Evolutionary conservation across 148 eudicot genomes (phyloP).

Genomic region (Fagopyrum homotropicum): DNA sequence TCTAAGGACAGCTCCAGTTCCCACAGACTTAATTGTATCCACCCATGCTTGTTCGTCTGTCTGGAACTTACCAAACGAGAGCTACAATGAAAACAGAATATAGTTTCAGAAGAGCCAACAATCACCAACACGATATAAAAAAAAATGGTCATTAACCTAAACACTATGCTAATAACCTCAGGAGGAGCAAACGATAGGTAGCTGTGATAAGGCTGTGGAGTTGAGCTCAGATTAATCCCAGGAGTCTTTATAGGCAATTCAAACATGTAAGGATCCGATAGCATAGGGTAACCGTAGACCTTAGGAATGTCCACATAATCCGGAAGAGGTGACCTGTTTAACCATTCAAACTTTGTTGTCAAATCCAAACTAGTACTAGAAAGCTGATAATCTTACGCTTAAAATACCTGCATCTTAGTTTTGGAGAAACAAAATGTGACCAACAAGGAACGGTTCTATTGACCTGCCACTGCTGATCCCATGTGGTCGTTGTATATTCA

Average conservation of each 20-base stretch:
- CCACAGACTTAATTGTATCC: conserved; percentile 73
- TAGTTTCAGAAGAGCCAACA: neutral
- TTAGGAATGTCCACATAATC: conserved; percentile 41
- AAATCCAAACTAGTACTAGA: conserved; percentile 2
- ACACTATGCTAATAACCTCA: conserved; percentile 46
- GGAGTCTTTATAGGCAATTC: conserved; percentile 50
- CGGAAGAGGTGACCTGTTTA: conserved; percentile 69
- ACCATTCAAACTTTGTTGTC: conserved; percentile 12
- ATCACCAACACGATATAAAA: neutral
- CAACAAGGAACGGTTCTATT: conserved; percentile 82
- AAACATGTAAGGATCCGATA: conserved; percentile 57
- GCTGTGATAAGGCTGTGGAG: conserved; percentile 31
- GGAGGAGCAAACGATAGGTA: conserved; percentile 96
- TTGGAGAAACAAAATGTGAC: conserved; percentile 63
- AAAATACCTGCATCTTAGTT: conserved; percentile 71
- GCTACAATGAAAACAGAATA: conserved; percentile 32
- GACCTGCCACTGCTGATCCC: conserved; percentile 73
- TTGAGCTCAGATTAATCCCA: conserved; percentile 27
- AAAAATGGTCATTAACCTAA: neutral
- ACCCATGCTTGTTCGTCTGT: conserved; percentile 93
- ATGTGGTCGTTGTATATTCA: conserved; percentile 45
- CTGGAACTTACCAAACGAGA: conserved; percentile 64
- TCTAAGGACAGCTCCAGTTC: conserved; percentile 51
- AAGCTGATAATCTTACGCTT: neutral
- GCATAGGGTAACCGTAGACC: conserved; percentile 61